Base-by-base conservation (phyloP, 495 filamentous ascomycete species). In the Astrothelium macrocarpum region DNA sequence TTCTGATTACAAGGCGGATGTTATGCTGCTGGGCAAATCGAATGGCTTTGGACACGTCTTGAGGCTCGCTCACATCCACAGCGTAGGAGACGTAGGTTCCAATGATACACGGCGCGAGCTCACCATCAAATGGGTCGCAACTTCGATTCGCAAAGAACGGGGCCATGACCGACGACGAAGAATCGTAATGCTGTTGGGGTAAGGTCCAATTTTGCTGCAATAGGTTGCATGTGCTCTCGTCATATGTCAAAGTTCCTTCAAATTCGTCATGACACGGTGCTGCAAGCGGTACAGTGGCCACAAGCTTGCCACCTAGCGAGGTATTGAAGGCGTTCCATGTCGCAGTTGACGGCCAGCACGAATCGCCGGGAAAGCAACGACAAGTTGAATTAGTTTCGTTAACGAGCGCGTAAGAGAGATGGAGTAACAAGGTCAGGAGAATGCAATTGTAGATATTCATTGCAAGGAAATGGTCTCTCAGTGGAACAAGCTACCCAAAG, bases 1-100 rank as follows among this genome's bases (percentile, higher is more conserved):
- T 87, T n/a, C 83, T 84, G 42, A 89, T 75, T 28, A 88, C 75
- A 12, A 88, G 67, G 26, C 85, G 80, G 53, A 89, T 77, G 65
- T 83, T 84, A 62, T 83, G 76, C 36, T 78, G 59, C 0, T 74
- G 72, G 0, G 82, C 81, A 60, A 81, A 86, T 31, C 76, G 72
- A 43, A 85, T 74, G 12, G 78, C 80, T 0, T 73, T 72, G 3
- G 79, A 77, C 43, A 82, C 78, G 32, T 75, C 70, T 64, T 49
- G 25, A 4, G 67, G 16, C 1, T 53, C 28, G 25, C 59, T 63
- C 5, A 65, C 68, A 64, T 67, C 64, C 32, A 70, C 65, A 2
- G 66, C 62, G 34, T 67, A 70, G 39, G 58, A 32, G 11, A 70
- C 43, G 43, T 67, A 70, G 16, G 62, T 67, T 16, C 68, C 68